Evolutionary conservation across 768 basidiomycete species (phyloP), one percentile per base, ranked within the genome.

Genomic region (Rhizopogon roseolus): DNA sequence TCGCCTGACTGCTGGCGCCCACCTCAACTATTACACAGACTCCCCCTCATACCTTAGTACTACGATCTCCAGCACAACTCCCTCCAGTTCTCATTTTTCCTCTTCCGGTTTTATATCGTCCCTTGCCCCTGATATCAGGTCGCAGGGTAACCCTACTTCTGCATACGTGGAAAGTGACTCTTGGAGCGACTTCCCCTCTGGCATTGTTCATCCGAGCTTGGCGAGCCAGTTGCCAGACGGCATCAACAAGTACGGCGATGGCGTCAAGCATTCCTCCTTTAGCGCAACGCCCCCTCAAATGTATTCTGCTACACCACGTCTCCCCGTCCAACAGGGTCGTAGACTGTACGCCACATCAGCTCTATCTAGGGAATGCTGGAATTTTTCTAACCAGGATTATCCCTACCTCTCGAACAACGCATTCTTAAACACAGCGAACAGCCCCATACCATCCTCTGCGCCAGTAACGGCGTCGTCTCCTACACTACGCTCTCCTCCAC

Each of bases 321-420:
- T 88, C 62, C 80, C 85, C 65, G 83, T 79, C 59, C 86, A 86
- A 67, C 78, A 80, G 63, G 82, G 84, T 75, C 80, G 82, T 65
- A 79, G 84, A 69, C 75, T 66, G n/a, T 76, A 60, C 57, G 68
- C 58, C 11, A 57, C 72, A 41, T 58, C 75, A 61, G 72, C 65
- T 67, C 70, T 60, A 32, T 78, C 71, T 65, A 82, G 83, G 79
- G 77, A 78, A 65, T 85, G 87, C 58, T 90, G 88, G 88, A 73
- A 75, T 49, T 88, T 86, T 70, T 79, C 84, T 53, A 75, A 73
- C 66, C 70, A 71, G 60, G 84, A 86, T 46, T 85, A 79, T 66
- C 74, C 81, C 54, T 68, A 82, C 57, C 64, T 67, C 27, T 54
- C 64, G 11, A 54, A 17, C 28, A 71, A 57, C 39, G 19, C 65